Percentiles rank a stretch among this genome's conserved stretches.
phyloP scores from a whole-genome alignment of 371 early-diverging fungal species.

The Capillidium heterosporum region DNA sequence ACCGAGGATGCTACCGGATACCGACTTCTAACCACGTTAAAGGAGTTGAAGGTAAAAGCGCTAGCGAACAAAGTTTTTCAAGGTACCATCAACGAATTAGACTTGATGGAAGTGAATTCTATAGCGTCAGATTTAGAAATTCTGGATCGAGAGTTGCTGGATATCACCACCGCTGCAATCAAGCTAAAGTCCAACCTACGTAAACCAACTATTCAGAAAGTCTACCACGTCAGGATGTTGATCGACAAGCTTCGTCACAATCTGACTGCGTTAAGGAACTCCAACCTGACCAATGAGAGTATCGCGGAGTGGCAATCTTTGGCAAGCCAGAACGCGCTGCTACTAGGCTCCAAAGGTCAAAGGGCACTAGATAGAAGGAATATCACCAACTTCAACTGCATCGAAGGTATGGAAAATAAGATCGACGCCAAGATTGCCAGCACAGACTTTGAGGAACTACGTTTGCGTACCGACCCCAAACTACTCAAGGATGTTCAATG shows the following conservation, averaged over 20 bases:
- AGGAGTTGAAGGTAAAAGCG: not conserved
- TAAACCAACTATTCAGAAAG: not conserved
- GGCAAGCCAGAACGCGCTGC: not conserved
- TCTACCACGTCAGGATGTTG: not conserved
- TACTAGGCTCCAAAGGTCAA: not conserved
- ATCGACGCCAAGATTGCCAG: not conserved
- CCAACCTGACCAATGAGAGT: not conserved
- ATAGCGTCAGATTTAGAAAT: not conserved
- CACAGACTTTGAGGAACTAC: not conserved
- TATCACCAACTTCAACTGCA: not conserved
- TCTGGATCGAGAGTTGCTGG: not conserved
- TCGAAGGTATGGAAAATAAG: not conserved
- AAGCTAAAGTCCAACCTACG: not conserved
- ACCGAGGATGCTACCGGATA: not conserved
- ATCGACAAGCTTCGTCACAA: not conserved
- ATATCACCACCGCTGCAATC: not conserved
- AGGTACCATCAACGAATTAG: not conserved
- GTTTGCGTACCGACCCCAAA: not conserved
- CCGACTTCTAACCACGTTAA: not conserved
- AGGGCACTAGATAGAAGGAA: not conserved
- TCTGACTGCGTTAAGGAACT: not conserved
- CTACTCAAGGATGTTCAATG: not conserved
- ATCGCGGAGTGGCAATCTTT: not conserved
- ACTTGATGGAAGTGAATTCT: not conserved
- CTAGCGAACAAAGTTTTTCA: not conserved